Evolutionary conservation across 352 stramenopile genomes (phyloP), one percentile per base, ranked within the genome.

Genomic region (Phytopythium ostracodes): DNA sequence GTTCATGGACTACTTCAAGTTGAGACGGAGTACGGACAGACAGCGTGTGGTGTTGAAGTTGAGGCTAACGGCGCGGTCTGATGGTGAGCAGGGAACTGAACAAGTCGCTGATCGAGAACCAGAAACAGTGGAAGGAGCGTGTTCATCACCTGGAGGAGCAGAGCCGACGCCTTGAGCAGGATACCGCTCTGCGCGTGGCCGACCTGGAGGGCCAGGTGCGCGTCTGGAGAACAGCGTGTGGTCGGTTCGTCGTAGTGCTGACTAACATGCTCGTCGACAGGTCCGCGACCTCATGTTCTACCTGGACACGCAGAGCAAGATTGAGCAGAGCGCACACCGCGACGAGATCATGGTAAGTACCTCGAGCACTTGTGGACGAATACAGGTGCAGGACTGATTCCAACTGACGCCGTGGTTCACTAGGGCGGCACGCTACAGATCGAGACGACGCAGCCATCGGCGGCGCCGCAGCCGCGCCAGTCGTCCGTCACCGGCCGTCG

Each of bases 271-370:
- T 38, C 29, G 29, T 3, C 7, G 73, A 24, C 87, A 96, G 62
- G 85, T 94, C 12, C 44, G 57, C 29, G 88, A 96, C 65, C 61
- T 96, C 11, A 96, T 96, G 88, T 96, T 96, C 62, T 96, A 95
- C 64, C 62, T 96, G 31, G 88, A 96, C 60, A 94, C 87, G 35
- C 88, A 95, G 61, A 92, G 66, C 69, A 92, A 92, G 62, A 79
- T 96, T 4, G 84, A 92, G 58, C 76, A 91, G 44, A 94, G 85
- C 62, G 59, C 66, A 29, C 77, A 96, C 46, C 80, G 79, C 29
- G 71, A 89, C n/a, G 87, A 96, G 20, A 96, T 96, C 60, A 76
- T 89, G 68, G 80, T 91, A 64, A 44, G 62, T 68, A 12, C 18
- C 22, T 33, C 3, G 4, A 33, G 29, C 7, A 33, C 4, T 33